phyloP scores from a whole-genome alignment of 1,139 yeast genomes.

The Candida tetrigidarum region DNA sequence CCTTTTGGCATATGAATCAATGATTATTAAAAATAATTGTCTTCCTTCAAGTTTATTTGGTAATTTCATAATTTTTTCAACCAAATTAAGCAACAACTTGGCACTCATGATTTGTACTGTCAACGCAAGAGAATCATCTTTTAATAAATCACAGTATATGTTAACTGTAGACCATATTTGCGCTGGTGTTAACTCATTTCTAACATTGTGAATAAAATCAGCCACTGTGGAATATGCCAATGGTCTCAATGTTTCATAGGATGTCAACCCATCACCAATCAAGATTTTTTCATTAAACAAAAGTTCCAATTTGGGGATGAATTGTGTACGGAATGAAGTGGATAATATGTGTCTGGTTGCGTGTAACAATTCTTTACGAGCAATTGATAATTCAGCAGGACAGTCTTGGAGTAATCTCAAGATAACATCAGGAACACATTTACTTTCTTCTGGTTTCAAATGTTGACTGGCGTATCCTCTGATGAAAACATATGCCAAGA shows the following conservation, averaged over 20 bases:
- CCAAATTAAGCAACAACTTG: slow-evolving; percentile 80
- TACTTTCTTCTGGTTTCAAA: slow-evolving; percentile 64
- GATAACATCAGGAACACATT: slow-evolving; percentile 82
- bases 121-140: slow-evolving; percentile 81
- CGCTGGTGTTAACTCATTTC: slow-evolving; percentile 79
- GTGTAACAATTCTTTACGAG: slow-evolving; percentile 89
- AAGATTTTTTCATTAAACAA: slow-evolving; percentile 85
- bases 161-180: slow-evolving; percentile 90
- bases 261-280: slow-evolving; percentile 92
- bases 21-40: slow-evolving; percentile 77
- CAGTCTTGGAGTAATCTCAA: slow-evolving; percentile 90
- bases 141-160: slow-evolving; percentile 79
- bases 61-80: slow-evolving; percentile 84
- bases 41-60: slow-evolving; percentile 87
- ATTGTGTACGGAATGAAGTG: slow-evolving; percentile 81
- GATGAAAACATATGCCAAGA: slow-evolving; percentile 88
- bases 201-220: slow-evolving; percentile 90
- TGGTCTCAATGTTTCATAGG: slow-evolving; percentile 85
- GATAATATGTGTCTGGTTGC: slow-evolving; percentile 94
- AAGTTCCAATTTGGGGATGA: slow-evolving; percentile 83
- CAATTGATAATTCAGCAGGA: slow-evolving; percentile 93
- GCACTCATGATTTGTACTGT: slow-evolving; percentile 99
- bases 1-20: slow-evolving; percentile 87
- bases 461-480: slow-evolving; percentile 78
- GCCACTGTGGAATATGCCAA: slow-evolving; percentile 96